Evolutionary conservation across 768 basidiomycete genomes (phyloP), one percentile per base, ranked within the genome.

Genomic region (Tulasnella sp.): DNA sequence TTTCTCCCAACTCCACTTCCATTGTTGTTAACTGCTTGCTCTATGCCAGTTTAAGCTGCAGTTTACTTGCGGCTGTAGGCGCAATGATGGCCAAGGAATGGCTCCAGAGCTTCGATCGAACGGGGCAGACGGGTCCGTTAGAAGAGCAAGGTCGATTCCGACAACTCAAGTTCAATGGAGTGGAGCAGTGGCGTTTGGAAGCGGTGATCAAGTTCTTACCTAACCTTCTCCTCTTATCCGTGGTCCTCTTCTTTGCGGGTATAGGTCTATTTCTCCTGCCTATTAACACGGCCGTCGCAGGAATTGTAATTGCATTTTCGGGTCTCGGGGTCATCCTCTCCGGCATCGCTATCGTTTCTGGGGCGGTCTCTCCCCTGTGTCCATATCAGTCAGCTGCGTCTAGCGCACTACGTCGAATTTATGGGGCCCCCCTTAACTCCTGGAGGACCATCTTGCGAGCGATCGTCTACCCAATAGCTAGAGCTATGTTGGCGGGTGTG

Each of bases 301-400:
- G n/a, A 6, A 15, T 58, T 19, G 73, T 74, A n/a, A 54, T 58
- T 22, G 49, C 52, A 29, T 36, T 74, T 29, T 15, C 38, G 1
- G 73, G 34, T 5, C 1, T n/a, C 14, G 73, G 45, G 22, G 22
- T 54, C 73, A 5, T 64, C 42, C n/a, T 54, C 1, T 74, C 22
- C 22, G n/a, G 40, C 8, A n/a, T 14, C 1, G 9, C 49, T 2
- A 36, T 74, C 4, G 34, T 74, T 31, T 49, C 49, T 1, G 73
- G 31, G 8, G 38, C 58, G 12, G 15, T 6, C 29, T 31, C 54
- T 58, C 73, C 73, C 0, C 8, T 49, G 22, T 49, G 42, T 22
- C 73, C 73, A 36, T 74, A 29, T 54, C 73, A 74, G 42, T 58
- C 54, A n/a, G 54, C 54, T 6, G 54, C 54, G 25, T n/a, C 54